A percentile compares a stretch with the other conserved stretches of the same genome.
Conservation (phyloP, 2,329 filamentous ascomycete species). For the Chrysoporthe deuterocubensis region DNA sequence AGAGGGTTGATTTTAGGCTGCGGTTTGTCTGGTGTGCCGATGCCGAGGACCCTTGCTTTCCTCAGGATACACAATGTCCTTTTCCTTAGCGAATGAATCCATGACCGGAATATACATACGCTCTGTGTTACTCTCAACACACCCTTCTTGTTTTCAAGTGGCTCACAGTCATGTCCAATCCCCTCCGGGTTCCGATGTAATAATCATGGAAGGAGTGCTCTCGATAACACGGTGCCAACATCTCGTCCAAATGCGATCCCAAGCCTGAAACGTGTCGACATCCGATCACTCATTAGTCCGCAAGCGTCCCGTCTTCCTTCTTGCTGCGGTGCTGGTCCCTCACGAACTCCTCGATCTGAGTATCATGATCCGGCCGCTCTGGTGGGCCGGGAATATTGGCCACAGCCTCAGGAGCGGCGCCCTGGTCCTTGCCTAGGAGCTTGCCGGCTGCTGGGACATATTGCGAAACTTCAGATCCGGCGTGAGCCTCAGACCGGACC, state of each 20-base stretch:
- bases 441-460: conserved; percentile 49
- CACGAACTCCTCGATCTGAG: conserved; percentile 57
- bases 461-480: conserved; percentile 35
- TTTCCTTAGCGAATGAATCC: background rate
- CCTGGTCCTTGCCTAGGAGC: conserved; percentile 42
- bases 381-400: conserved; percentile 42
- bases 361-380: conserved; percentile 49
- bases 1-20: background rate
- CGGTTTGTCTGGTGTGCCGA: background rate
- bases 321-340: conserved; percentile 57
- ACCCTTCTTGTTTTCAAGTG: background rate
- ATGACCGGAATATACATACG: background rate
- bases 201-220: background rate
- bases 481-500: background rate
- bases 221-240: background rate
- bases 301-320: conserved; percentile 34
- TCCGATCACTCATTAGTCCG: background rate
- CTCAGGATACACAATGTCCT: background rate
- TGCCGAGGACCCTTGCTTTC: background rate
- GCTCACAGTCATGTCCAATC: background rate
- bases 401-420: conserved; percentile 32
- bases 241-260: background rate
- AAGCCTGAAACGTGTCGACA: background rate
- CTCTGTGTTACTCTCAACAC: background rate
- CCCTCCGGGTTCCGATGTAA: background rate